phyloP scores from a whole-genome alignment of 2,329 filamentous ascomycete genomes.

The Colletotrichum phormii region DNA sequence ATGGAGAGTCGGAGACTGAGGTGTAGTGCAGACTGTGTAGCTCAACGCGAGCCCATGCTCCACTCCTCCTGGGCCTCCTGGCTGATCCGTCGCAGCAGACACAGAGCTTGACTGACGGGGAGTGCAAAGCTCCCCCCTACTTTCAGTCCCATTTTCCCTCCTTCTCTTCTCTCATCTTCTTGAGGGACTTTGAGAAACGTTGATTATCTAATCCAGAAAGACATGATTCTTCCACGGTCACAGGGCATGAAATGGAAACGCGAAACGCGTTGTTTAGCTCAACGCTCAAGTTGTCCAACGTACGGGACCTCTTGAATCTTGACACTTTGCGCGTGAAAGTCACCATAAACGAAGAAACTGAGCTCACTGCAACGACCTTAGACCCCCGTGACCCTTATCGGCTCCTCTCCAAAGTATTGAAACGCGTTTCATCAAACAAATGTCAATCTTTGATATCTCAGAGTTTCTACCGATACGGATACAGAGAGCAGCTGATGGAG shows the following conservation, averaged over 20 bases:
- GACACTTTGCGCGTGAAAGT: not conserved
- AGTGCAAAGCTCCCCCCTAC: constrained; percentile 46
- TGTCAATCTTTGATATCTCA: not conserved
- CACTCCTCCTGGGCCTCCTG: constrained; percentile 32
- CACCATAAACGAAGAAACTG: not conserved
- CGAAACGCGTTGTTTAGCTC: not conserved
- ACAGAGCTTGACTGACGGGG: constrained; percentile 40
- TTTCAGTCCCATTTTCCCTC: constrained; percentile 42
- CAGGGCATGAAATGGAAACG: not conserved
- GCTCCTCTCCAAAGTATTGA: not conserved
- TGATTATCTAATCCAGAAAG: constrained; percentile 6
- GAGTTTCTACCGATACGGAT: not conserved
- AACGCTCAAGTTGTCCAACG: not conserved
- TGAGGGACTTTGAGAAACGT: not conserved
- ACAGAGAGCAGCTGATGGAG: not conserved
- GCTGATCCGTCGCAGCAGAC: constrained; percentile 31
- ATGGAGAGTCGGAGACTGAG: constrained; percentile 12
- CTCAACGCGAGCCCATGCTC: constrained; percentile 32
- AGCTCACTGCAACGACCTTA: not conserved
- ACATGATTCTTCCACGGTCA: not conserved
- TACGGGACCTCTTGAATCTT: not conserved
- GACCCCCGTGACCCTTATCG: not conserved
- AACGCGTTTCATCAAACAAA: constrained; percentile 9
- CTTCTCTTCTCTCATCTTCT: constrained; percentile 43
- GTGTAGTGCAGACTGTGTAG: constrained; percentile 3